Base-by-base conservation (phyloP, 2,329 filamentous ascomycete species). In the Penicillium sp. region DNA sequence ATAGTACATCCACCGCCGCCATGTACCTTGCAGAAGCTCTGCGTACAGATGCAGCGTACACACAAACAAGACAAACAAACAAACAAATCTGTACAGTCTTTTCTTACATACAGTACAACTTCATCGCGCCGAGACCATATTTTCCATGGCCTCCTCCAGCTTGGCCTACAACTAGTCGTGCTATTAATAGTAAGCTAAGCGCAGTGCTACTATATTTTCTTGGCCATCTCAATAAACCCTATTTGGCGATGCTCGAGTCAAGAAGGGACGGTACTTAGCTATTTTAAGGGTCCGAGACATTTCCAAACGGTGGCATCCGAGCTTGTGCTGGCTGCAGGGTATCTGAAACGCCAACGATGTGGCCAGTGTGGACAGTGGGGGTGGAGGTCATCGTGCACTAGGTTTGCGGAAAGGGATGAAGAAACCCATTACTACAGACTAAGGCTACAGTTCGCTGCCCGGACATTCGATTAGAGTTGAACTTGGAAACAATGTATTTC, bases 261-360 rank as follows among this genome's bases (percentile, higher is more conserved):
- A 22, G 22, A 5, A 15, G 1, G 22, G 26, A n/a, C 26, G 45
- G 19, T 35, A 35, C 5, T 12, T 8, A 15, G 4, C 13, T n/a
- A 42, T 56, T 37, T 54, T 33, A 28, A 38, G 45, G 24, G 44
- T 59, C 42, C 53, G 56, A 59, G 44, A 58, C 56, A 62, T 47
- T 51, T 19, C 17, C 30, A 38, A 42, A 49, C 35, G 49, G 30
- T 58, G 19, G 35, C 6, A 44, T 17, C 26, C 47, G 28, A 59
- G 47, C 47, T 59, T 59, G 37, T 42, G 15, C 38, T 22, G n/a
- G 38, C 13, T 49, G 50, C 53, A 37, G 42, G 19, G 24, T 54
- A 19, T 47, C 38, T 59, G 49, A 59, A 59, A 47, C 57, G 49
- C 19, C 6, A 13, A 28, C 65, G 19, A 19, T 24, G 50, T 72